Evolutionary conservation across 2,329 filamentous ascomycete species (phyloP), one percentile per base, ranked within the genome.

Genomic region (Ophiocordyceps unilateralis): DNA sequence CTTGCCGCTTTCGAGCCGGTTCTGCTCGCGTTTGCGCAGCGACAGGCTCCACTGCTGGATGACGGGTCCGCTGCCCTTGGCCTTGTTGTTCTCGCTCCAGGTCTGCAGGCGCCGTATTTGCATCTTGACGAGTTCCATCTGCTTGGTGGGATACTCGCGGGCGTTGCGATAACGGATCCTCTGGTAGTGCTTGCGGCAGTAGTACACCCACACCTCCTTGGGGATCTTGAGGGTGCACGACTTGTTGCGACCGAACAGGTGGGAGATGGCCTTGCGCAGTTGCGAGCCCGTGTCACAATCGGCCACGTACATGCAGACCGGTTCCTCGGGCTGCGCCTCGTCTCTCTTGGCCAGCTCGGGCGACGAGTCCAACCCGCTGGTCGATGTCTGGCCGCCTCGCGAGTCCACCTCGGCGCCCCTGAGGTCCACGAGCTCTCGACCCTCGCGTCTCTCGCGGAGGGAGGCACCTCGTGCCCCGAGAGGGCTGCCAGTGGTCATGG

Each of bases 241-340:
- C 61, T 91, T 91, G 66, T 91, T 91, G 32, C 85, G 75, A 20
- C 84, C 84, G 51, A 89, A 89, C 44, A 88, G 73, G 53, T 91
- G 83, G 0, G 81, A 86, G 46, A 89, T 81, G 5, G 81, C 77
- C 60, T 89, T 89, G 40, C 84, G 75, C 21, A 71, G 70, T 44
- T 74, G 68, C 5, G 74, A 76, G 4, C 68, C 68, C 0, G 74
- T 79, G 39, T 72, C 67, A 53, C 77, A 81, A 46, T 72, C 64
- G 1, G 64, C 57, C 15, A 71, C 67, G 48, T 71, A 76, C 62
- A 75, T 70, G 52, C 76, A 80, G 21, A 51, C 55, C 14, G 58
- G 54, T 6, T 56, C 53, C 26, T 56, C 54, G 15, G 51, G 45
- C 23, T 48, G 32, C 26, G 41, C 39, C 37, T 45, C 47, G 36